These are phyloP conservation scores for Penicillium sp. DNA, from an alignment of 2,329 filamentous ascomycete species.

Conservation along the genomic window DNA sequence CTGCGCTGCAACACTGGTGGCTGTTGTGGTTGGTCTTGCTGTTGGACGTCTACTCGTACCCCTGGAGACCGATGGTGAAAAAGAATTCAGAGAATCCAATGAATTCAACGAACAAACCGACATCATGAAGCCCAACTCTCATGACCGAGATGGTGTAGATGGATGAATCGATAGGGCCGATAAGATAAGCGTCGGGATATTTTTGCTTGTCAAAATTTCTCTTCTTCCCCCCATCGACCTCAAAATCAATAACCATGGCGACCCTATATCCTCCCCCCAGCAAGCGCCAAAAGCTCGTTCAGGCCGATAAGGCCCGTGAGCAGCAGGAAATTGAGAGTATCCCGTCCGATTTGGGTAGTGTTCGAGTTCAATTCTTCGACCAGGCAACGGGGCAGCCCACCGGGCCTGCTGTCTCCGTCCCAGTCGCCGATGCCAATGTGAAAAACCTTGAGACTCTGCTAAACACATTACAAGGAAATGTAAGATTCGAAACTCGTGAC, in stretches of 20 bases:
- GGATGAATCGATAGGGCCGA: conserved; percentile 11
- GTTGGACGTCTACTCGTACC: conserved; percentile 42
- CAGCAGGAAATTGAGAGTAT: conserved; percentile 66
- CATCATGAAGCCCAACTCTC: conserved; percentile 7
- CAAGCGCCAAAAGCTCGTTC: conserved; percentile 74
- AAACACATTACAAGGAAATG: conserved; percentile 72
- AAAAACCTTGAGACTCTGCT: conserved; percentile 81
- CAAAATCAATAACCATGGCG: conserved; percentile 51
- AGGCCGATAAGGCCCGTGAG: conserved; percentile 58
- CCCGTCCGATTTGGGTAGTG: conserved; percentile 61
- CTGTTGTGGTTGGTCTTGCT: conserved; percentile 47
- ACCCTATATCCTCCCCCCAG: conserved; percentile 74
- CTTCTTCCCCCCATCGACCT: conserved; percentile 8
- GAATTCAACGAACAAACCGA: conserved; percentile 8
- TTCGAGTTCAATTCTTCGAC: conserved; percentile 82
- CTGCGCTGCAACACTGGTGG: conserved; percentile 51
- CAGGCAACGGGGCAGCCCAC: conserved; percentile 60
- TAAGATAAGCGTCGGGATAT: conserved; percentile 17
- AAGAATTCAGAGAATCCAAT: conserved; percentile 12
- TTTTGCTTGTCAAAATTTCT: conserved; percentile 13
- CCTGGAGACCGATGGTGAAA: conserved; percentile 18
- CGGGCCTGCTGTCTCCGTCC: conserved; percentile 64
- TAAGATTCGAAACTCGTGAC: conserved; percentile 32
- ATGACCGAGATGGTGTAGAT: neutral
- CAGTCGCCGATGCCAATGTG: conserved; percentile 73